Evolutionary conservation across 371 early-diverging fungal genomes (phyloP).

Genomic region (Capniomyces stellatus): DNA sequence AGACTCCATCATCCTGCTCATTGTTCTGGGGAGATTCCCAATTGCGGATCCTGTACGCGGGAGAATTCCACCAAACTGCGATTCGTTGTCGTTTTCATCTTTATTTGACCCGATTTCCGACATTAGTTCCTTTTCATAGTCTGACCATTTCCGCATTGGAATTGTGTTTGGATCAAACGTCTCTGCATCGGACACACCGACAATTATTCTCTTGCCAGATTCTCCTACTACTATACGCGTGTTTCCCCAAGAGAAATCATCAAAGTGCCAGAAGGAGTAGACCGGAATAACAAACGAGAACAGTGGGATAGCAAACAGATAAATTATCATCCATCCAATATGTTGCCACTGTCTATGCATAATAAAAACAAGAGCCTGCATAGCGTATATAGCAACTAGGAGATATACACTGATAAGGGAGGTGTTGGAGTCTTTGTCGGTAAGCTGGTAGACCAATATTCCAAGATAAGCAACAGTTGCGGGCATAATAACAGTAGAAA

Average conservation of each 20-base stretch:
- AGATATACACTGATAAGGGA: conserved; percentile 66
- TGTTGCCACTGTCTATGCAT: conserved; percentile 82
- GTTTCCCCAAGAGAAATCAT: conserved; percentile 96
- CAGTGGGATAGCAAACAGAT: conserved; percentile 65
- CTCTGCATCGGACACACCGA: conserved; percentile 33
- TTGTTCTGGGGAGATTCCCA: conserved; percentile 22
- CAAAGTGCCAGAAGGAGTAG: conserved; percentile 92
- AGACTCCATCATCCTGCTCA: conserved; percentile 11
- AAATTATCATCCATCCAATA: conserved; percentile 94
- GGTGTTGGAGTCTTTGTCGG: conserved; percentile 59
- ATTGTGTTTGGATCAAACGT: conserved; percentile 74
- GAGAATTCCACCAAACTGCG: conserved; percentile 24
- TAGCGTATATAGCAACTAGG: conserved; percentile 58
- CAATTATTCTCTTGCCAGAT: conserved; percentile 34
- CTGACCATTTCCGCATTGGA: conserved; percentile 74
- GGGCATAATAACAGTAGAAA: conserved; percentile 84
- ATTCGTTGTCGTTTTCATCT: conserved; percentile 16
- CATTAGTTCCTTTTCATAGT: conserved; percentile 61
- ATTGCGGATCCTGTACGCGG: conserved; percentile 24
- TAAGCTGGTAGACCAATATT: conserved; percentile 61
- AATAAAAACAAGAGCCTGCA: conserved; percentile 72
- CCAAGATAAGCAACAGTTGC: conserved; percentile 73
- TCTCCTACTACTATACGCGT: conserved; percentile 47
- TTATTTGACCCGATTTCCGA: conserved; percentile 43
- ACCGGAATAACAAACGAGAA: conserved; percentile 66